Conservation (phyloP, 1,139 yeast genomes). For the Lodderomyces theae region DNA sequence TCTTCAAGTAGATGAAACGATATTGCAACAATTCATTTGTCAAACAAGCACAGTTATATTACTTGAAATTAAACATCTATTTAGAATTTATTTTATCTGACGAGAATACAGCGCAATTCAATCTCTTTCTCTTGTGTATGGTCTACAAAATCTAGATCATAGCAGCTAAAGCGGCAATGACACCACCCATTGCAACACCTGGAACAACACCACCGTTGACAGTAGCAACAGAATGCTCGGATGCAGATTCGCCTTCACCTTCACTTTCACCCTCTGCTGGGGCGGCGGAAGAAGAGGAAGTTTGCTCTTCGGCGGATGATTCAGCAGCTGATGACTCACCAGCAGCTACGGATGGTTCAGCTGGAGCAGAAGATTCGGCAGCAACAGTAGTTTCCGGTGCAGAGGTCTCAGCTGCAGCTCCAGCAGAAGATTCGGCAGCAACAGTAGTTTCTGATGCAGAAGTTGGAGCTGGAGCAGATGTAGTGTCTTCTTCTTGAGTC, state of each 20-base stretch:
- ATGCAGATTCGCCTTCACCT: constrained; percentile 2
- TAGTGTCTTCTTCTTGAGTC: constrained; percentile 2
- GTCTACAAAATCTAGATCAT: too few species aligned
- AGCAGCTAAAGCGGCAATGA: constrained; percentile 14
- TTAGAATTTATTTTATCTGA: too few species aligned
- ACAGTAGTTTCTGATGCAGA: constrained; percentile 10
- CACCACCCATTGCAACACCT: constrained; percentile 14
- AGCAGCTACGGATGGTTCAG: constrained; percentile 10
- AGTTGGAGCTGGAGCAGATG: constrained; percentile 8
- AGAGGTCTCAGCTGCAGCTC: constrained; percentile 15
- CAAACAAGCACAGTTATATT: not conserved
- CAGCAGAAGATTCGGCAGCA: constrained; percentile 7
- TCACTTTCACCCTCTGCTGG: constrained; percentile 5
- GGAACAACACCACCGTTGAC: constrained; percentile 11
- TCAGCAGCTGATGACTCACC: constrained; percentile 2
- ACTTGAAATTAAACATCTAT: constrained; percentile 1
- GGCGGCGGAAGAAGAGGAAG: constrained; percentile 6
- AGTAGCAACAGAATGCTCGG: constrained; percentile 2
- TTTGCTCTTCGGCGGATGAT: constrained; percentile 2
- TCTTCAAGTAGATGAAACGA: not conserved
- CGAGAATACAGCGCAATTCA: too few species aligned
- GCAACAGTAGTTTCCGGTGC: constrained; percentile 8
- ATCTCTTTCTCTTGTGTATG: too few species aligned
- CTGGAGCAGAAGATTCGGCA: constrained; percentile 6
- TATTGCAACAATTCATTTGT: not conserved